Evolutionary conservation across 1,284 basidiomycete genomes (phyloP).

Genomic region (Athelia sp.): DNA sequence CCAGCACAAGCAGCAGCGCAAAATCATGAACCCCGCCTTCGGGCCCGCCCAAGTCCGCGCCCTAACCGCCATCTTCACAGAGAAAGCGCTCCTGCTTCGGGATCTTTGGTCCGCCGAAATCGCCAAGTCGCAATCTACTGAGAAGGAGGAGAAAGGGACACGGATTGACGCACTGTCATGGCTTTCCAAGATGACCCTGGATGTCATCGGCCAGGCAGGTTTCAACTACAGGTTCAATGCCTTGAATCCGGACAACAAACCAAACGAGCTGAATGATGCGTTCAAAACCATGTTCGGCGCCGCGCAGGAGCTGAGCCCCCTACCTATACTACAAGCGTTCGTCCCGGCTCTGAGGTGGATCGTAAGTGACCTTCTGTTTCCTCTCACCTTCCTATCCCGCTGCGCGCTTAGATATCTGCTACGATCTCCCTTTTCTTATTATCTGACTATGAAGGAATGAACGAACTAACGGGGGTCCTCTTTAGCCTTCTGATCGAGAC

Average conservation of each 20-base stretch:
- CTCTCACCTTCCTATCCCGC: not conserved
- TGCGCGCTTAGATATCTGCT: no score
- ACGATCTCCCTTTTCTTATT: no score
- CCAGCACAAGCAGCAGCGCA: not conserved
- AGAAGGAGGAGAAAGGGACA: not conserved
- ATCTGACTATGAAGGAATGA: no score
- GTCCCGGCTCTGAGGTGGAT: slow-evolving; percentile 23
- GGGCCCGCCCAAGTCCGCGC: slow-evolving; percentile 49
- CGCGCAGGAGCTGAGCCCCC: slow-evolving; percentile 16
- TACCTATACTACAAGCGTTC: slow-evolving; percentile 27
- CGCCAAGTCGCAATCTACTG: no score
- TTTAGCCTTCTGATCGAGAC: slow-evolving; percentile 13
- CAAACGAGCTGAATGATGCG: slow-evolving; percentile 44
- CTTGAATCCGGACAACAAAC: slow-evolving; percentile 22
- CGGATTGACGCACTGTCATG: slow-evolving; percentile 48
- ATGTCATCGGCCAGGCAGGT: slow-evolving; percentile 66
- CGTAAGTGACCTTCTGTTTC: not conserved
- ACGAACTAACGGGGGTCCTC: not conserved
- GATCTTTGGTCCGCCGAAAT: slow-evolving; percentile 36
- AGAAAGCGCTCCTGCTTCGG: slow-evolving; percentile 47
- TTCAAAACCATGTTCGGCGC: slow-evolving; percentile 38
- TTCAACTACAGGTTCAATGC: slow-evolving; percentile 68
- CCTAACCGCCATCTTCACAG: slow-evolving; percentile 48
- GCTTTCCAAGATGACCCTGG: slow-evolving; percentile 55
- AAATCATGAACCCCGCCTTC: slow-evolving; percentile 47